These are phyloP conservation scores for Sextonia rubra DNA, from an alignment of 164 flowering plant species.

Conservation along the genomic window DNA sequence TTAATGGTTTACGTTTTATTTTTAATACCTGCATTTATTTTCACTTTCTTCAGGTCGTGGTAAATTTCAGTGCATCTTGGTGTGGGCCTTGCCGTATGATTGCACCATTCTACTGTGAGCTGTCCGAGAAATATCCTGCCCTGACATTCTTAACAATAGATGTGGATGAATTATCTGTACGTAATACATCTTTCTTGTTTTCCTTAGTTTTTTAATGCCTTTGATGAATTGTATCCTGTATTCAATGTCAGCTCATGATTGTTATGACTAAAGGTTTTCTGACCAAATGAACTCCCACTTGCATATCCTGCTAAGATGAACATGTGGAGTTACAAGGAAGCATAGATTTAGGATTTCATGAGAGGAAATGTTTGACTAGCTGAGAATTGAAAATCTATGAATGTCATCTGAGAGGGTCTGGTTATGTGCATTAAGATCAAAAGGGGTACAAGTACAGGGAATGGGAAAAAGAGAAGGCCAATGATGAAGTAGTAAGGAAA, in stretches of 20 bases:
- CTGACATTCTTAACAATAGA: constrained; percentile 73
- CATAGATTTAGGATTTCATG: too few relatives aligned
- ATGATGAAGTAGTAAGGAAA: too few relatives aligned
- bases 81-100: constrained; percentile 94
- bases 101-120: constrained; percentile 62
- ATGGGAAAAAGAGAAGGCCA: too few relatives aligned
- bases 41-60: constrained; percentile 54
- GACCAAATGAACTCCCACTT: not conserved
- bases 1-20: not conserved
- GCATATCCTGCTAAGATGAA: too few relatives aligned
- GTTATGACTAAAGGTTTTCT: not conserved
- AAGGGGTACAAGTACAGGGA: too few relatives aligned
- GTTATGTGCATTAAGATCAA: too few relatives aligned
- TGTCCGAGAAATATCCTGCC: constrained; percentile 65
- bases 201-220: not conserved
- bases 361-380: too few relatives aligned
- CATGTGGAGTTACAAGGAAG: too few relatives aligned
- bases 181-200: constrained; percentile 17
- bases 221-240: not conserved
- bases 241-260: not conserved
- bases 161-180: constrained; percentile 86
- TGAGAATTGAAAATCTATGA: too few relatives aligned
- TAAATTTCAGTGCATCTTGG: constrained; percentile 95
- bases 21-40: not conserved
- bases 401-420: too few relatives aligned